phyloP scores from a whole-genome alignment of 2,329 filamentous ascomycete genomes.

The Phyllosticta citriasiana region DNA sequence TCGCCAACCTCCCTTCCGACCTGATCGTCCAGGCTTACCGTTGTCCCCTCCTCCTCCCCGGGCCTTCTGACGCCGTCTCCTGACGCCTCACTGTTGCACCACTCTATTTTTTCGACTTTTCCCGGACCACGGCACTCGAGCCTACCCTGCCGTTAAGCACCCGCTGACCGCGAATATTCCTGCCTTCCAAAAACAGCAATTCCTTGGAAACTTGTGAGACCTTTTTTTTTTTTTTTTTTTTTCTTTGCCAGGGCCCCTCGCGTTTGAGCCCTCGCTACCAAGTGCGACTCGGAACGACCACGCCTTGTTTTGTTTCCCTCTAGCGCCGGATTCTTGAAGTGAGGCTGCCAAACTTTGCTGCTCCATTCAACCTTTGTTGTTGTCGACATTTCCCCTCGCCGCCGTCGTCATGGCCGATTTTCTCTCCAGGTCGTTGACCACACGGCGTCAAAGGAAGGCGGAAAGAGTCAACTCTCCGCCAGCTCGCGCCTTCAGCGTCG shows the following conservation, averaged over 20 bases:
- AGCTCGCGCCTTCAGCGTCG: slow-evolving; percentile 32
- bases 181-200: neutral
- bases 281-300: neutral
- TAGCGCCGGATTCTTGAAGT: neutral
- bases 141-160: neutral
- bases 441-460: slow-evolving; percentile 53
- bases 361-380: neutral
- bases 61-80: neutral
- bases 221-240: neutral
- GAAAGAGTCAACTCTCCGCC: slow-evolving; percentile 27
- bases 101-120: neutral
- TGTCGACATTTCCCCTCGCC: neutral
- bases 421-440: slow-evolving; percentile 58
- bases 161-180: neutral
- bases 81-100: neutral
- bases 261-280: neutral
- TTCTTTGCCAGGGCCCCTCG: neutral
- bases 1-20: neutral
- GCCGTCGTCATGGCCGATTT: slow-evolving; percentile 18
- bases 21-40: neutral
- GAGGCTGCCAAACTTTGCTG: neutral
- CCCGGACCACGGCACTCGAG: neutral
- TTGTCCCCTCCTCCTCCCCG: neutral
- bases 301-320: neutral
- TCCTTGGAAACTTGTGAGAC: neutral